Percentiles rank a stretch among this genome's conserved stretches.
Evolutionary conservation across 2,329 filamentous ascomycete genomes (phyloP).

Genomic region (Nakataea oryzae): DNA sequence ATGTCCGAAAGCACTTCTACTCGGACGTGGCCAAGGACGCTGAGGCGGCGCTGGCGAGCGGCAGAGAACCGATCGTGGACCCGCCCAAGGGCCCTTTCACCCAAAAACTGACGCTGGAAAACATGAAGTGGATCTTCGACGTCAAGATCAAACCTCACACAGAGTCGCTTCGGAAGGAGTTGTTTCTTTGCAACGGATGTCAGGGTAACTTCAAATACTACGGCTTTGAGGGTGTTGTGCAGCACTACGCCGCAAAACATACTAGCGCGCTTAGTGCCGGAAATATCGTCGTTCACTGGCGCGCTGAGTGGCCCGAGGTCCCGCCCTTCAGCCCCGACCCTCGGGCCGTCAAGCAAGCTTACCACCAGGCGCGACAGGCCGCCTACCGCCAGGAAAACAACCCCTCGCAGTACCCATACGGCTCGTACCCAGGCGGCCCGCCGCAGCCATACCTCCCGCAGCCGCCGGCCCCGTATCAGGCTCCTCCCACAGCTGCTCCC

Average conservation of each 20-base stretch:
- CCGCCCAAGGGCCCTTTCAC: slow-evolving; percentile 42
- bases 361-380: background rate
- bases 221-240: slow-evolving; percentile 67
- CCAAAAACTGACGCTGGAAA: slow-evolving; percentile 62
- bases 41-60: slow-evolving; percentile 31
- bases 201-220: slow-evolving; percentile 56
- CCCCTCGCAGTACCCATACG: background rate
- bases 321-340: slow-evolving; percentile 62
- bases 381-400: background rate
- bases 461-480: slow-evolving; percentile 5
- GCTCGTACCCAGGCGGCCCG: background rate
- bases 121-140: slow-evolving; percentile 81
- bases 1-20: slow-evolving; percentile 59
- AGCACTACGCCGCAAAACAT: slow-evolving; percentile 78
- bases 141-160: slow-evolving; percentile 63
- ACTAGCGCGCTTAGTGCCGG: slow-evolving; percentile 59
- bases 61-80: slow-evolving; percentile 33
- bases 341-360: slow-evolving; percentile 20
- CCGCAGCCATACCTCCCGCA: background rate
- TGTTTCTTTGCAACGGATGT: slow-evolving; percentile 68
- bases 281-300: slow-evolving; percentile 68
- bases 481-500: slow-evolving; percentile 3
- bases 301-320: slow-evolving; percentile 66
- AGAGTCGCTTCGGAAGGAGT: slow-evolving; percentile 54
- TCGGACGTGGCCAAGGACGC: slow-evolving; percentile 44